A percentile compares a stretch with the other conserved stretches of the same genome.
Conservation (phyloP, 1,139 yeast genomes). For the Taiozyma sp. region DNA sequence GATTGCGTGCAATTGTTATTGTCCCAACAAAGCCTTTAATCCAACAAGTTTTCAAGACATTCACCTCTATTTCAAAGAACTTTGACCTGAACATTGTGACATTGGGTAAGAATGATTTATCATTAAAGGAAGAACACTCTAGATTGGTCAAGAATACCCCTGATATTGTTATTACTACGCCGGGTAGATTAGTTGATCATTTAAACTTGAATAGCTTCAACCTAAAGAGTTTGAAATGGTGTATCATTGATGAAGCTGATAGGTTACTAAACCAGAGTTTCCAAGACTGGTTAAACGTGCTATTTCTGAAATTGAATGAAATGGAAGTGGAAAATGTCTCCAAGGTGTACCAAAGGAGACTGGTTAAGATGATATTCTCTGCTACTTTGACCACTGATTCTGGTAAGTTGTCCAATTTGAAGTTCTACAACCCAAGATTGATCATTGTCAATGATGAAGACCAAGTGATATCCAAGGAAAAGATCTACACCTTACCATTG, state of each 20-base stretch:
- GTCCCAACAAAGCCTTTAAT: constrained; percentile 92
- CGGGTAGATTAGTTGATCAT: constrained; percentile 95
- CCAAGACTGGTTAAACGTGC: constrained; percentile 84
- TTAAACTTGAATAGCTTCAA: constrained; percentile 35
- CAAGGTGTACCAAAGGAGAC: constrained; percentile 31
- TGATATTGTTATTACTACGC: constrained; percentile 80
- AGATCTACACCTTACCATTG: constrained; percentile 48
- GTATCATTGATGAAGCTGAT: constrained; percentile 95
- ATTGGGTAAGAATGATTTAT: constrained; percentile 51
- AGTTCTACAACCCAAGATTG: constrained; percentile 64
- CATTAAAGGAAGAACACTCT: constrained; percentile 62
- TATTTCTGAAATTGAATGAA: constrained; percentile 47
- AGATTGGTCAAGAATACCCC: constrained; percentile 51
- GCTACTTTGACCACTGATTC: constrained; percentile 96
- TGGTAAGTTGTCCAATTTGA: constrained; percentile 70
- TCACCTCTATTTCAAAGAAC: constrained; percentile 59
- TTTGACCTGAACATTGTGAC: constrained; percentile 58
- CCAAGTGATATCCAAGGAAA: constrained; percentile 39
- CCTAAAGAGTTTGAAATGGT: constrained; percentile 52
- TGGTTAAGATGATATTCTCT: constrained; percentile 70
- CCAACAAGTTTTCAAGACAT: constrained; percentile 70
- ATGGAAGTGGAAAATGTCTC: constrained; percentile 24
- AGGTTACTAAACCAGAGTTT: constrained; percentile 83
- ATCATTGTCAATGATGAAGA: constrained; percentile 63
- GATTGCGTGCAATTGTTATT: constrained; percentile 68